phyloP scores from a whole-genome alignment of 73 alveolate genomes.

The Tetrahymena elliotti region DNA sequence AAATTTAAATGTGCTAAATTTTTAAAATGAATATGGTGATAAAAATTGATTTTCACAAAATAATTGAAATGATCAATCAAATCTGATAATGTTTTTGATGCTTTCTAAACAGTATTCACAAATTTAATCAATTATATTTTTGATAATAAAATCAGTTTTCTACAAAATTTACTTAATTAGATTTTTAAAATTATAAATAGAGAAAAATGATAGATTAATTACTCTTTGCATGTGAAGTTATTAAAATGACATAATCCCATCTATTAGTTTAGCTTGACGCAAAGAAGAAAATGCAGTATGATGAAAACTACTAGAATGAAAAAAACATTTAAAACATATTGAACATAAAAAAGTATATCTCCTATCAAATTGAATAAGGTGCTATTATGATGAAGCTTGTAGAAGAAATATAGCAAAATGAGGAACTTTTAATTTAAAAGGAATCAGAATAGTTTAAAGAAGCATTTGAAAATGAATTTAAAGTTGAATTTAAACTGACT shows the following conservation, averaged over 20 bases:
- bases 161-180: neutral
- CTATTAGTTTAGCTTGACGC: neutral
- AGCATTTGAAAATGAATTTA: neutral
- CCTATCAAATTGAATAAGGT: neutral
- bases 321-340: neutral
- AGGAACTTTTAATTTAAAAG: neutral
- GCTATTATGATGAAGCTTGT: neutral
- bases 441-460: neutral
- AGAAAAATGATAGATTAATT: neutral
- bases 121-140: no score
- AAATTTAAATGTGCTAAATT: no score
- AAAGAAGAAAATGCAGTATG: neutral
- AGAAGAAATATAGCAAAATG: neutral
- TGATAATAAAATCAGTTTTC: neutral
- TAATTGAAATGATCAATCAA: no score
- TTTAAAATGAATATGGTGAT: no score
- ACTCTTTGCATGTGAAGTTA: neutral
- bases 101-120: neutral
- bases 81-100: neutral
- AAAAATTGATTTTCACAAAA: no score
- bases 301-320: neutral
- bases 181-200: neutral
- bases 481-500: neutral
- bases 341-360: neutral
- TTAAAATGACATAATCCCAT: neutral